phyloP scores from a whole-genome alignment of 148 eudicot genomes.

The Cornus kousa region DNA sequence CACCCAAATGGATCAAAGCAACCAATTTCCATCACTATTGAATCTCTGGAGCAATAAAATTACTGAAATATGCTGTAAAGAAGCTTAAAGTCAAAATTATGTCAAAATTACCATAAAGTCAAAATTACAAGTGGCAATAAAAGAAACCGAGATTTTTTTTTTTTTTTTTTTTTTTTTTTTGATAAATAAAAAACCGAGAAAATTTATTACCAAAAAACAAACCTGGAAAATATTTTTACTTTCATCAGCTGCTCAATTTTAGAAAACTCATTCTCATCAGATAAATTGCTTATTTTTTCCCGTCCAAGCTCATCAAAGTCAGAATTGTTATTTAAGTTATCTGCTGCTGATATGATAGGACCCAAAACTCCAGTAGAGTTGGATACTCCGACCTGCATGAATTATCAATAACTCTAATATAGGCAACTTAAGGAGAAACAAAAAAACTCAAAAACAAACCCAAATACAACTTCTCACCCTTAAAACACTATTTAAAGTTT shows the following conservation, averaged over 20 bases:
- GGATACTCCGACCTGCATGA: conserved; percentile 40
- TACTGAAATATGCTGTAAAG: not conserved
- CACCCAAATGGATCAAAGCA: not conserved
- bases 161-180: too few species aligned
- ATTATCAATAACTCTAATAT: not conserved
- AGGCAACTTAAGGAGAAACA: not conserved
- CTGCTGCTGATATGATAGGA: conserved; percentile 36
- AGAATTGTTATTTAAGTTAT: conserved; percentile 19
- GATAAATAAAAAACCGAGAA: too few species aligned
- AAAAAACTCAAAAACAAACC: not conserved
- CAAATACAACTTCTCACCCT: not conserved
- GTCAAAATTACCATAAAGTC: not conserved
- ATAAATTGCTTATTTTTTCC: conserved; percentile 19
- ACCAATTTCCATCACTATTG: not conserved
- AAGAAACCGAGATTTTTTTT: conserved; percentile 9
- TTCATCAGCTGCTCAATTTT: conserved; percentile 75
- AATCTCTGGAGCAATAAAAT: conserved; percentile 3
- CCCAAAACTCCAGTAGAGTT: conserved; percentile 27
- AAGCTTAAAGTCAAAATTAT: too few species aligned
- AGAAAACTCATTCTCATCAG: conserved; percentile 35
- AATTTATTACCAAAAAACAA: too few species aligned
- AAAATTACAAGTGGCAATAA: not conserved
- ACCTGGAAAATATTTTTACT: conserved; percentile 65
- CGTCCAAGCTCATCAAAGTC: conserved; percentile 24
- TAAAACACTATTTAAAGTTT: not conserved